Evolutionary conservation across 2,329 filamentous ascomycete genomes (phyloP), one percentile per base, ranked within the genome.

Genomic region (Botryotinia narcissicola): DNA sequence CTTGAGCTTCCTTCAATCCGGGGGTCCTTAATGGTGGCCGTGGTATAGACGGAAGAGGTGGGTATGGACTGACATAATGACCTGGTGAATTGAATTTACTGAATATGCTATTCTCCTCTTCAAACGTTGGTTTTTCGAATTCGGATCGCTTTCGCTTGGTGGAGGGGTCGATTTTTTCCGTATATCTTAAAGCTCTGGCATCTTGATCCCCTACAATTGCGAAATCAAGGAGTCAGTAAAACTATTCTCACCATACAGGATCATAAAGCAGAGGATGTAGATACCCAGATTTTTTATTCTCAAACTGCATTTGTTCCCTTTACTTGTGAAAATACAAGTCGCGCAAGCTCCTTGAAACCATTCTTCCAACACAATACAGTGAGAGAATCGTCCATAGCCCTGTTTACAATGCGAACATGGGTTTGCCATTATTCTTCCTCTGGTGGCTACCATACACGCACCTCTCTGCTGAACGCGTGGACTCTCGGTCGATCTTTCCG

Each of bases 271-370:
- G 37, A n/a, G 37, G 22, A 20, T 32, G 40, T 44, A 73, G 54
- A 63, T 72, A 77, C 77, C 77, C 63, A 76, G 75, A 37, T 73
- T 69, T 59, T 77, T 73, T 35, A 73, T 70, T 59, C 77, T 74
- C 63, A 79, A 68, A 63, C 76, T 79, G 61, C 78, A 80, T 59
- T 77, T 77, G 57, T 78, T 77, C 1, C 77, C 77, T 59, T 77
- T 79, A 18, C 75, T 76, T 14, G 75, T 79, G 63, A 79, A 79
- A 8, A 77, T 75, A 67, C 79, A 80, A 57, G 75, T 74, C 29
- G 75, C 71, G 71, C 78, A 80, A 32, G 77, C 77, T 48, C 79
- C 79, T 42, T 78, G 76, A 73, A 78, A 80, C 76, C 76, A 80
- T 48, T 75, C 59, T 12, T 75, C 74, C 70, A 79, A 25, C 3